Conservation (phyloP, 495 filamentous ascomycete species). For the Trichocladium uniseriatum region DNA sequence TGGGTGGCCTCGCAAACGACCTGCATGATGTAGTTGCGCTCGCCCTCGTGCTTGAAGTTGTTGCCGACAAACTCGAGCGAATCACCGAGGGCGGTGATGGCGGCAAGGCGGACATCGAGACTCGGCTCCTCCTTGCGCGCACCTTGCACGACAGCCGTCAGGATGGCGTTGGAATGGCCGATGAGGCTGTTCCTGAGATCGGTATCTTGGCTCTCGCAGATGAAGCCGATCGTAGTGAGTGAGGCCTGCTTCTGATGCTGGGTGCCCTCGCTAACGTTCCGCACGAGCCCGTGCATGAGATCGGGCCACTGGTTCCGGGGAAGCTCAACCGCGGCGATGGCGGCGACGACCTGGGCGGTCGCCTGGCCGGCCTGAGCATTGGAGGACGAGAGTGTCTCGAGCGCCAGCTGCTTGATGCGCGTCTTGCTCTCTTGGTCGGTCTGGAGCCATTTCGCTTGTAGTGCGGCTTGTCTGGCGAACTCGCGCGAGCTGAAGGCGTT, state of each 20-base stretch:
- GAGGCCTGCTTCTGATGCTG: conserved; percentile 89
- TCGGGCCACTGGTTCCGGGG: conserved; percentile 93
- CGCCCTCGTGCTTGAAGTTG: conserved; percentile 98
- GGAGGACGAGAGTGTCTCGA: conserved; percentile 70
- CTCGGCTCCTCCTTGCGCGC: conserved; percentile 92
- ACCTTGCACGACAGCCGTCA: conserved; percentile 95
- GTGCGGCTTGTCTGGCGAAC: conserved; percentile 68
- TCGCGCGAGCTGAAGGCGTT: conserved; percentile 94
- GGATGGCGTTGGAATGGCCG: conserved; percentile 88
- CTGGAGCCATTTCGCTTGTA: conserved; percentile 87
- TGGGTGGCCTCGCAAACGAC: conserved; percentile 98
- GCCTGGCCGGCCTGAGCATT: conserved; percentile 77
- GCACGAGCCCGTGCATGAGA: conserved; percentile 76
- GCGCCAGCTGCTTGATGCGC: conserved; percentile 76
- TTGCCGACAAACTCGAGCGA: conserved; percentile 95
- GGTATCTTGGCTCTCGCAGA: conserved; percentile 88
- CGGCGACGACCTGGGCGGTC: conserved; percentile 81
- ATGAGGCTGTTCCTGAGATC: conserved; percentile 76
- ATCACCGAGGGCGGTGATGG: conserved; percentile 88
- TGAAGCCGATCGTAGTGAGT: conserved; percentile 88
- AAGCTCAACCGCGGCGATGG: conserved; percentile 89
- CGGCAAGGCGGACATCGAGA: conserved; percentile 78
- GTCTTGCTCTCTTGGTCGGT: conserved; percentile 69
- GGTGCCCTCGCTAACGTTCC: conserved; percentile 78
- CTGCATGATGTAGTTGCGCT: conserved; percentile 99